Percentiles rank a stretch among this genome's conserved stretches.
These are phyloP conservation scores for Acarospora socialis DNA, from an alignment of 2,329 filamentous ascomycete genomes.

Conservation along the genomic window DNA sequence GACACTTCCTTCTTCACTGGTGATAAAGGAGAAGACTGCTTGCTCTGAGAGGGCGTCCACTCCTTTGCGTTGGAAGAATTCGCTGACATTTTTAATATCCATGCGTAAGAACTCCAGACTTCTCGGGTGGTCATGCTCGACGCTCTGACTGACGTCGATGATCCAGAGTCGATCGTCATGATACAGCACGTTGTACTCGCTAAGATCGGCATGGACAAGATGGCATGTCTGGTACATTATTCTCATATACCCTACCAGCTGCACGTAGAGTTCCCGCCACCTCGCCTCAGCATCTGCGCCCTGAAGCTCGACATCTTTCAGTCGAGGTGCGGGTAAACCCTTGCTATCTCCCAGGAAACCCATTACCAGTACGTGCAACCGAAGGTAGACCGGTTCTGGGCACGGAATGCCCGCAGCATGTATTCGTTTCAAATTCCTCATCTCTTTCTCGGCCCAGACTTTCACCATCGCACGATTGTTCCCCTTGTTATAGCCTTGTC, in stretches of 20 bases:
- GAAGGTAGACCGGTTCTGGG: conserved; percentile 76
- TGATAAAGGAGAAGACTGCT: conserved; percentile 73
- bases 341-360: conserved; percentile 76
- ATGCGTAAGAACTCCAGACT: conserved; percentile 89
- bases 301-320: conserved; percentile 70
- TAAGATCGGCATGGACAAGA: conserved; percentile 89
- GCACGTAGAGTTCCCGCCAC: conserved; percentile 67
- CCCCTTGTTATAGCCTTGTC: conserved; percentile 80
- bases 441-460: conserved; percentile 97
- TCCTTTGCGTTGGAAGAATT: conserved; percentile 79
- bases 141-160: conserved; percentile 94
- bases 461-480: conserved; percentile 97
- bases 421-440: conserved; percentile 79
- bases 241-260: conserved; percentile 78
- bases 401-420: conserved; percentile 74
- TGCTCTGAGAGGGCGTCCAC: conserved; percentile 71
- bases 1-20: conserved; percentile 42
- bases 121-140: conserved; percentile 89
- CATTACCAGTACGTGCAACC: conserved; percentile 94
- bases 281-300: conserved; percentile 53
- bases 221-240: conserved; percentile 83
- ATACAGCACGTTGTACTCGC: conserved; percentile 96
- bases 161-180: conserved; percentile 71
- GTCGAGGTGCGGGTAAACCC: conserved; percentile 73
- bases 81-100: conserved; percentile 94